Percentiles rank a stretch among this genome's conserved stretches.
Conservation (phyloP, 805 yeast species). For the Sugiyamaella chiloensis region DNA sequence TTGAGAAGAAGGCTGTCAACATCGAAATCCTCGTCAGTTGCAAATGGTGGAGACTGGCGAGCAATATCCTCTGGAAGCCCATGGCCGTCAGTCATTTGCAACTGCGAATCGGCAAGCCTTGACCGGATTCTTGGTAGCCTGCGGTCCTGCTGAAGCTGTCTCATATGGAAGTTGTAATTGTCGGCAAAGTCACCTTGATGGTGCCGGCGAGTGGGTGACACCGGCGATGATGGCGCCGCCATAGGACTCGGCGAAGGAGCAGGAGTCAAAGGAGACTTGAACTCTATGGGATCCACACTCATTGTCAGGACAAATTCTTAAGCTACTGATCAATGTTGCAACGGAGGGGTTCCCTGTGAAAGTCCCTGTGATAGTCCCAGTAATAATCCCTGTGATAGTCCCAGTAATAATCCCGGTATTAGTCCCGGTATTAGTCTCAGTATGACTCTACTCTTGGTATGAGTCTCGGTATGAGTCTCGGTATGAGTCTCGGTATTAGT, state of each 20-base stretch:
- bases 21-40: not conserved
- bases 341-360: no score
- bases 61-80: not conserved
- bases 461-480: no score
- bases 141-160: not conserved
- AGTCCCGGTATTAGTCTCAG: no score
- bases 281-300: no score
- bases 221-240: not conserved
- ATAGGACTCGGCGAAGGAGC: slow-evolving; percentile 29
- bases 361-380: no score
- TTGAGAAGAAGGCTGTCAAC: not conserved
- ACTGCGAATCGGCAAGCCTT: not conserved
- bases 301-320: no score
- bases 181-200: not conserved
- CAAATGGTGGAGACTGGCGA: not conserved
- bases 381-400: no score
- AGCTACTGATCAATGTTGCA: no score
- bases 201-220: slow-evolving; percentile 18
- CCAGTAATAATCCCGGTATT: no score
- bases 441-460: no score
- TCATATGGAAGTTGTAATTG: not conserved
- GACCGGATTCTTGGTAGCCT: not conserved
- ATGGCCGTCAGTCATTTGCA: not conserved
- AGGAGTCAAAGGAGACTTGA: slow-evolving; percentile 26
- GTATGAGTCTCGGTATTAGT: no score